phyloP scores from a whole-genome alignment of 1,284 basidiomycete species.

The Fomes fomentarius region DNA sequence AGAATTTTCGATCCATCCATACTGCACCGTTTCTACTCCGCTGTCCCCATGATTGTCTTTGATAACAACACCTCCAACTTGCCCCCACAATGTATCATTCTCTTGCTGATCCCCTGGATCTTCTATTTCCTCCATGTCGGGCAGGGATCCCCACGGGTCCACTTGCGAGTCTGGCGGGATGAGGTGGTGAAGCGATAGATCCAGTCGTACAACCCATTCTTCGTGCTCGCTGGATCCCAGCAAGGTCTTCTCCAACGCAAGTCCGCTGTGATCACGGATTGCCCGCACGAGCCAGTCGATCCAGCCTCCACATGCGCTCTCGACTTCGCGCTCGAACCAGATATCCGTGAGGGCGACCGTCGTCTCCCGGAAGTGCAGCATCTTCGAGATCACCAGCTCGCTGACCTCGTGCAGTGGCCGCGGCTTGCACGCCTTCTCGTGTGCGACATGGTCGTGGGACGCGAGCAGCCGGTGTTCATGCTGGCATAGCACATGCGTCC shows the following conservation, averaged over 20 bases:
- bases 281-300: slow-evolving; percentile 59
- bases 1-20: not conserved
- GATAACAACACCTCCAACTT: not conserved
- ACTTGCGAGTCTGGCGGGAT: slow-evolving; percentile 3
- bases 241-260: slow-evolving; percentile 21
- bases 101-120: slow-evolving; percentile 8
- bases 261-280: slow-evolving; percentile 43
- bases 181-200: slow-evolving; percentile 12
- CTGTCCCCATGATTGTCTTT: not conserved
- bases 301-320: slow-evolving; percentile 70
- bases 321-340: slow-evolving; percentile 68
- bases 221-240: slow-evolving; percentile 21
- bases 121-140: slow-evolving; percentile 10
- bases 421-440: slow-evolving; percentile 48
- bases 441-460: slow-evolving; percentile 53
- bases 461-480: slow-evolving; percentile 52
- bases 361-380: slow-evolving; percentile 54
- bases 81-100: not conserved
- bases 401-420: slow-evolving; percentile 52
- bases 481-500: not conserved
- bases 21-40: not conserved
- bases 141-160: slow-evolving; percentile 9
- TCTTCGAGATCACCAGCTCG: slow-evolving; percentile 50
- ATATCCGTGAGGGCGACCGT: slow-evolving; percentile 64
- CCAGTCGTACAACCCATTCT: slow-evolving; percentile 46